Evolutionary conservation across 306 rosid genomes (phyloP), one percentile per base, ranked within the genome.

Genomic region (Cucurbita ficifolia): DNA sequence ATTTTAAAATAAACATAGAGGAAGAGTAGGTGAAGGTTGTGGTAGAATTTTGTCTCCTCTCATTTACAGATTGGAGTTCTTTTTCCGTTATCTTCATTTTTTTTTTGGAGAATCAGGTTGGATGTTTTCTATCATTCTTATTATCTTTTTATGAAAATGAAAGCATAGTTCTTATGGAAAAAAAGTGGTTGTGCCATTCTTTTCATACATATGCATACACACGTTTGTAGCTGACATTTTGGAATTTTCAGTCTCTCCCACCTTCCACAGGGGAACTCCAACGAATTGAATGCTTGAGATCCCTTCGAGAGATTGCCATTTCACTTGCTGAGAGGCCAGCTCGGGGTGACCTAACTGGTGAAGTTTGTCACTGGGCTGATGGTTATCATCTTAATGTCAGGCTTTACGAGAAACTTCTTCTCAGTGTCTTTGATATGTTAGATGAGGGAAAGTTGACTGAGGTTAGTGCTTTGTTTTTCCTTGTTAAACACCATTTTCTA

Each of bases 281-380:
- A 79, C 84, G 99, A 81, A 84, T 92, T 35, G 97, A 94, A 58
- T 86, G 97, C 87, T 84, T 94, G 87, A 89, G 91, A 82, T 86
- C 96, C 74, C 85, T 94, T 52, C 85, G 91, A 84, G 99, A 91
- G 80, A 82, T 91, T 81, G 86, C 87, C 68, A 79, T 85, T 83
- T 90, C 92, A 79, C 92, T 89, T 60, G 96, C 96, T 10, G 99
- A 94, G 86, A 87, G 99, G 85, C 96, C 99, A 56, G 95, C 97
- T 78, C 88, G 99, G 74, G 99, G 97, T 62, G 99, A 94, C 85
- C 85, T 94, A 77, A 94, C 99, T 29, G 99, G 99, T 70, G 97
- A 94, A 91, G 92, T 94, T 74, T 94, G 99, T 78, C 99, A 94
- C 74, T 94, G 99, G 99, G 89, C 97, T 42, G 99, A 91, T 83